Conservation (phyloP, 257 asterid species). For the Agastache rugosa region DNA sequence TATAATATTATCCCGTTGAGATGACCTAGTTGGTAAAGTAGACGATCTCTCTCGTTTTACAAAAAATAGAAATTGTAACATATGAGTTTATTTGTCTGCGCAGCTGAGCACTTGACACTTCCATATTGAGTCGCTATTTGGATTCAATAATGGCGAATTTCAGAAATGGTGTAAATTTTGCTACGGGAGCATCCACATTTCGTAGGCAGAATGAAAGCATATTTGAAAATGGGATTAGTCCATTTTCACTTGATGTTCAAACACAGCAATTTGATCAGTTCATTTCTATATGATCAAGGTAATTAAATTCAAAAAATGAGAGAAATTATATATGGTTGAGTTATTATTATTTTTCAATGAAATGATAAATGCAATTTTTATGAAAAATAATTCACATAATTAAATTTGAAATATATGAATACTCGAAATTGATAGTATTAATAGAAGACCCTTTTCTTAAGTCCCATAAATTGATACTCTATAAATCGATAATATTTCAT, state of each 20-base stretch:
- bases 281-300: slow-evolving; percentile 51
- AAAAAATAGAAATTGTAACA: neutral
- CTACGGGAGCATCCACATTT: slow-evolving; percentile 54
- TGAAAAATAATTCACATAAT: too few relatives aligned
- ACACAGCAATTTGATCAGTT: slow-evolving; percentile 46
- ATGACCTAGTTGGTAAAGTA: too few relatives aligned
- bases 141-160: slow-evolving; percentile 55
- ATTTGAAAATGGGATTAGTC: slow-evolving; percentile 47
- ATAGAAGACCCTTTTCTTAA: too few relatives aligned
- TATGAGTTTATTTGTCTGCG: neutral
- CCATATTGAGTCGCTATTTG: slow-evolving; percentile 56
- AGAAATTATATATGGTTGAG: too few relatives aligned
- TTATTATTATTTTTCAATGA: too few relatives aligned
- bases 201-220: slow-evolving; percentile 44
- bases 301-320: neutral
- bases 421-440: too few relatives aligned
- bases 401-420: too few relatives aligned
- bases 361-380: too few relatives aligned
- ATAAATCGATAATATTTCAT: too few relatives aligned
- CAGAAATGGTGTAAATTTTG: slow-evolving; percentile 62
- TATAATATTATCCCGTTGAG: too few relatives aligned
- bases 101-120: slow-evolving; percentile 61
- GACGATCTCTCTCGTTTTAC: too few relatives aligned
- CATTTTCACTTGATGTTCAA: slow-evolving; percentile 59
- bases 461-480: too few relatives aligned